Evolutionary conservation across 129 eudicot species (phyloP).

Genomic region (Helianthus annuus): DNA sequence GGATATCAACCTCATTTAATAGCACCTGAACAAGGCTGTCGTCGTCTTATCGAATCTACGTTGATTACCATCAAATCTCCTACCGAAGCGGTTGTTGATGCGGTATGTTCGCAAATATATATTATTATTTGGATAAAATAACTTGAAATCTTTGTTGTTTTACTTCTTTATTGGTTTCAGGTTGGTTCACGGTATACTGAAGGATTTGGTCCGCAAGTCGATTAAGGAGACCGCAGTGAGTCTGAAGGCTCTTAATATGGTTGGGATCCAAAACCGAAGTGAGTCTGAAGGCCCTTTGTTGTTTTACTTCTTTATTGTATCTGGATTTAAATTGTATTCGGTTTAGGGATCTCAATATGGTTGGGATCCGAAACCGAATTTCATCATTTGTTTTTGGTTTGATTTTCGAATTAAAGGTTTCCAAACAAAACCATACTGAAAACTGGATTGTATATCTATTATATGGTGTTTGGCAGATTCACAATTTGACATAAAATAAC

Average conservation of each 20-base stretch:
- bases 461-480: background rate
- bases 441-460: background rate
- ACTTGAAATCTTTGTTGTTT: too few relatives aligned
- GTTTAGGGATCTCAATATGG: background rate
- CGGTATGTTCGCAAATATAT: too few relatives aligned
- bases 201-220: slow-evolving; percentile 88
- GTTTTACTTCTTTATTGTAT: too few relatives aligned
- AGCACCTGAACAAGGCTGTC: slow-evolving; percentile 97
- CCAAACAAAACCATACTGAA: background rate
- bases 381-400: background rate
- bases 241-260: too few relatives aligned
- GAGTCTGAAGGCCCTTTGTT: too few relatives aligned
- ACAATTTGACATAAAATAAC: background rate
- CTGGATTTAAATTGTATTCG: background rate
- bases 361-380: background rate
- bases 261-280: slow-evolving; percentile 81
- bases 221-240: too few relatives aligned
- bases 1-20: slow-evolving; percentile 97
- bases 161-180: slow-evolving; percentile 40
- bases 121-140: too few relatives aligned
- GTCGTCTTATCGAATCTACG: slow-evolving; percentile 51
- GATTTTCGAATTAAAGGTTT: background rate
- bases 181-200: slow-evolving; percentile 86
- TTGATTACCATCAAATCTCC: too few relatives aligned
- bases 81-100: too few relatives aligned